These are phyloP conservation scores for Saccharomyces jurei DNA, from an alignment of 805 yeast species.

Conservation along the genomic window DNA sequence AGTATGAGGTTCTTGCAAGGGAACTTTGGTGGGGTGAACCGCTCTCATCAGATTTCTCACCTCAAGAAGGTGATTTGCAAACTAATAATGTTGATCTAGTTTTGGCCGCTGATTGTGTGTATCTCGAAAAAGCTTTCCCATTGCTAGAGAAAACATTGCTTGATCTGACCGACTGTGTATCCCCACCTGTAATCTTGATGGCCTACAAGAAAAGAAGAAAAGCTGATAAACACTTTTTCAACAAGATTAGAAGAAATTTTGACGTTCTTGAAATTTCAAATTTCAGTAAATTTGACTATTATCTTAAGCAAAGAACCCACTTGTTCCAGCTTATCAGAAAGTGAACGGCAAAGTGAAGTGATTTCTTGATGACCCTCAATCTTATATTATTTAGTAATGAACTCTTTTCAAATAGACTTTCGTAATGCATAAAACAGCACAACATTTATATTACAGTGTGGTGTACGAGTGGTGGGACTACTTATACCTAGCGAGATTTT, in stretches of 20 bases:
- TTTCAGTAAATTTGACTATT: constrained; percentile 31
- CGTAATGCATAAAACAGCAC: background rate
- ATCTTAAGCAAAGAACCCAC: constrained; percentile 34
- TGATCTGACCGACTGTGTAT: constrained; percentile 32
- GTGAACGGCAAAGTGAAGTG: background rate
- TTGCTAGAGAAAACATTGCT: constrained; percentile 41
- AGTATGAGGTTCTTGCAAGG: constrained; percentile 33
- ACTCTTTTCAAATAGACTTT: background rate
- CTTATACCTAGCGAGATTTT: background rate
- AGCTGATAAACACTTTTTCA: constrained; percentile 31
- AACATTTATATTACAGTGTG: background rate
- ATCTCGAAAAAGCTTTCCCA: constrained; percentile 47
- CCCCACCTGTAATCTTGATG: constrained; percentile 41
- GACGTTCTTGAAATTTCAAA: constrained; percentile 26
- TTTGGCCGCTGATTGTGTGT: constrained; percentile 55
- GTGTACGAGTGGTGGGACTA: background rate
- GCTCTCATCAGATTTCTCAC: constrained; percentile 26
- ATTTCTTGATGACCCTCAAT: background rate
- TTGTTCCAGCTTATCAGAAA: constrained; percentile 34
- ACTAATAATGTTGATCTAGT: constrained; percentile 35
- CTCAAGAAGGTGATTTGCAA: constrained; percentile 9
- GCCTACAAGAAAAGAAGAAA: constrained; percentile 48
- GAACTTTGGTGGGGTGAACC: constrained; percentile 39
- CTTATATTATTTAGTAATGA: background rate
- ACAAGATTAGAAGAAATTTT: constrained; percentile 29